Conservation (phyloP, 345 rosid genomes). For the Excoecaria agallocha region DNA sequence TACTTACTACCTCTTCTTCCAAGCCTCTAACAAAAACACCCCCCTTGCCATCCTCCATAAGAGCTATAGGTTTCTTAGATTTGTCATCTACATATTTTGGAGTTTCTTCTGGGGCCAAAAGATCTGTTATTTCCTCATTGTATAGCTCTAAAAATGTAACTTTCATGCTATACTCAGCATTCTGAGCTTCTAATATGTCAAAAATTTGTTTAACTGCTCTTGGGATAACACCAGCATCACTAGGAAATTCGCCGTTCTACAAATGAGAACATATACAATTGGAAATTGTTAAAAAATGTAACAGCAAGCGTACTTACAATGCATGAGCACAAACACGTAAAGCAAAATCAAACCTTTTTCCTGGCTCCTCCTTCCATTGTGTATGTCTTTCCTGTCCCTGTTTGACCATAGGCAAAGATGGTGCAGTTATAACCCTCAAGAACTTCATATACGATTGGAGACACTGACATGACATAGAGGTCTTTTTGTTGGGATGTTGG, state of each 20-base stretch:
- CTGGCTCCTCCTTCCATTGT: conserved; percentile 99
- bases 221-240: conserved; percentile 96
- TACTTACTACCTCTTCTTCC: conserved; percentile 94
- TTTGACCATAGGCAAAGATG: conserved; percentile 98
- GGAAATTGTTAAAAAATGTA: conserved; percentile 10
- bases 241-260: conserved; percentile 96
- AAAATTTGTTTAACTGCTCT: conserved; percentile 92
- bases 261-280: conserved; percentile 19
- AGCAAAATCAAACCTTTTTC: conserved; percentile 59
- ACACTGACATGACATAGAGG: conserved; percentile 76
- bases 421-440: conserved; percentile 99
- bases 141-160: conserved; percentile 94
- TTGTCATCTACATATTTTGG: conserved; percentile 79
- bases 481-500: conserved; percentile 85
- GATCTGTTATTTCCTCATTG: conserved; percentile 95
- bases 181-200: conserved; percentile 83
- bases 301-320: conserved; percentile 3
- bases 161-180: conserved; percentile 94
- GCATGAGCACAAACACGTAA: background rate
- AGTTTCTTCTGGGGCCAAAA: conserved; percentile 87
- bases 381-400: conserved; percentile 97
- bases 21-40: conserved; percentile 93
- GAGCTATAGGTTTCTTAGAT: conserved; percentile 89
- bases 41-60: conserved; percentile 99
- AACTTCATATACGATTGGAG: conserved; percentile 91